Evolutionary conservation across 176 grass and related monocot species (phyloP), one percentile per base, ranked within the genome.

Genomic region (Cymbopogon citratus): DNA sequence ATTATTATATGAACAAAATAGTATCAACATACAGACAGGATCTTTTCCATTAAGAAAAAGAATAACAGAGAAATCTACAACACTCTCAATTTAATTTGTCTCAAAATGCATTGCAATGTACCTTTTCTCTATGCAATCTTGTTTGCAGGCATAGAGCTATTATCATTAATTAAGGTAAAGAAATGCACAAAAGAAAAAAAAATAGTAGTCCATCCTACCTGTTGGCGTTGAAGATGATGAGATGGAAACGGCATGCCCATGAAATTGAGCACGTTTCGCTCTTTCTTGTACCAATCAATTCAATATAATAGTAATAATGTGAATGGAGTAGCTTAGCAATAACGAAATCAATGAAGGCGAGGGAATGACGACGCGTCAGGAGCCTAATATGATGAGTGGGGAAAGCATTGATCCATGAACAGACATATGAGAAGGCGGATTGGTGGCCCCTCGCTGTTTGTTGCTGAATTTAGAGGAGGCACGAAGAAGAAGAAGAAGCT

Each of bases 221-320:
- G 18, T 48, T 76, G 85, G 49, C 39, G 28, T 76, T 76, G 85
- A 39, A 81, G 71, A 44, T 81, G 85, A 21, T n/a, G n/a, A n/a
- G 75, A 81, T 2, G 71, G 61, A 36, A 66, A 65, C 29, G 40
- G 40, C 66, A 87, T 76, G 71, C 85, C 85, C 71, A 87, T 87
- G 63, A n/a, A 87, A 81, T 25, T 56, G 9, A 33, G 64, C n/a
- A 21, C 31, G 34, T 24, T n/a, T n/a, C 31, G 1, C 6, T 0
- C 31, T 75, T 76, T 76, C 6, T 60, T 54, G 25, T 15, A 9
- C 5, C 0, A 10, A 48, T n/a, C 2, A n/a, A n/a, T n/a, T 7
- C 21, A 24, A n/a, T 69, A 40, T n/a, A n/a, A n/a, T n/a, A n/a
- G n/a, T 70, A 70, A 39, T 25, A 25, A 66, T 54, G 51, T 2